phyloP scores from a whole-genome alignment of 495 filamentous ascomycete genomes.

The Xylaria grammica region DNA sequence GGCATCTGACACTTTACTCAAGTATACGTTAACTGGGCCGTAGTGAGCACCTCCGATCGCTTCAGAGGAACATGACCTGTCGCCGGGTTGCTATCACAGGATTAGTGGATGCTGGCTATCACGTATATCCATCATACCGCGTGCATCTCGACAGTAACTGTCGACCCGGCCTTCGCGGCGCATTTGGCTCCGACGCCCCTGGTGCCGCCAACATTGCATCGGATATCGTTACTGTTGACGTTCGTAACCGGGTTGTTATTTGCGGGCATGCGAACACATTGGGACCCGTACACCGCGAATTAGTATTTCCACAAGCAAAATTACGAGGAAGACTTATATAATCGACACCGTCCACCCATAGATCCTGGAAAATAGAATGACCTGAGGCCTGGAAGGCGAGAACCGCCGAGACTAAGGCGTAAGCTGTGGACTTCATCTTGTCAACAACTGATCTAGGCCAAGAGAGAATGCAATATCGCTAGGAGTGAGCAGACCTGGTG shows the following conservation, averaged over 20 bases:
- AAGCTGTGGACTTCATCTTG: conserved; percentile 41
- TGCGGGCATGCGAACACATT: conserved; percentile 42
- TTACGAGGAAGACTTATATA: conserved; percentile 33
- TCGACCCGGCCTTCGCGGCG: conserved; percentile 43
- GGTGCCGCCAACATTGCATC: conserved; percentile 40
- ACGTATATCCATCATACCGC: conserved; percentile 24
- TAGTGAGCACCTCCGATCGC: conserved; percentile 59
- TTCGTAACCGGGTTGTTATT: conserved; percentile 49
- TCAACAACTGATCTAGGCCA: conserved; percentile 19
- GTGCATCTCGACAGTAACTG: conserved; percentile 58
- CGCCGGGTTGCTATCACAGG: conserved; percentile 46
- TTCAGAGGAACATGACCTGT: conserved; percentile 47
- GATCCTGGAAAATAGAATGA: conserved; percentile 43
- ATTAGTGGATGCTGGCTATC: conserved; percentile 39
- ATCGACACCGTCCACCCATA: conserved; percentile 48
- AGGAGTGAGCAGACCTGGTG: conserved; percentile 9
- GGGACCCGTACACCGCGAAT: conserved; percentile 27
- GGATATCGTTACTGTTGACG: conserved; percentile 48
- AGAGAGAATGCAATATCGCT: conserved; percentile 6
- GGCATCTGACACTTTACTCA: conserved; percentile 53
- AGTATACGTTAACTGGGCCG: conserved; percentile 56
- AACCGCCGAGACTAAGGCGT: conserved; percentile 31
- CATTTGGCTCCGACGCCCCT: conserved; percentile 33
- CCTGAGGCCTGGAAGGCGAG: conserved; percentile 39
- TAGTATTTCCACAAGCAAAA: conserved; percentile 14